These are phyloP conservation scores for Umbelopsis isabellina DNA, from an alignment of 192 early-diverging fungal genomes.

Conservation along the genomic window DNA sequence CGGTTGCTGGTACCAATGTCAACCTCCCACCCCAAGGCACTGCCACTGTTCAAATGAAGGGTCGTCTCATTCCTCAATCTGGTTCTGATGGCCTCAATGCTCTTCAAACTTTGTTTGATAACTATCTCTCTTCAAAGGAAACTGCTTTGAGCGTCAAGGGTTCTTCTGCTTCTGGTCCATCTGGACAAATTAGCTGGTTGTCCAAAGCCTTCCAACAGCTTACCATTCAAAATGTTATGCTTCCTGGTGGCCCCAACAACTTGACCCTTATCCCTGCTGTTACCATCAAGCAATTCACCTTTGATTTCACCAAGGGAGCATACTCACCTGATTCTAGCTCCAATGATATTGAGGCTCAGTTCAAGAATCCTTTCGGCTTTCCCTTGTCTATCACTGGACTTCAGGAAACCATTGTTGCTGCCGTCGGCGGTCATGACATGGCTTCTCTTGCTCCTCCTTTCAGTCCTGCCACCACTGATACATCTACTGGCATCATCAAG, in stretches of 20 bases:
- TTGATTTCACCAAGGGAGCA: slow-evolving; percentile 47
- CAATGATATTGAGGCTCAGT: slow-evolving; percentile 39
- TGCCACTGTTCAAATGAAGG: slow-evolving; percentile 44
- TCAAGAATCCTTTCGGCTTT: slow-evolving; percentile 34
- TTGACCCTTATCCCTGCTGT: slow-evolving; percentile 37
- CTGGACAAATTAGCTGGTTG: slow-evolving; percentile 25
- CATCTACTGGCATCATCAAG: slow-evolving; percentile 8
- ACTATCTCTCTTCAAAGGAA: slow-evolving; percentile 45
- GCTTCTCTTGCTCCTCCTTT: slow-evolving; percentile 27
- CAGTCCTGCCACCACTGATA: slow-evolving; percentile 20
- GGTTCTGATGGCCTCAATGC: slow-evolving; percentile 42
- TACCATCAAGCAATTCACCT: slow-evolving; percentile 39
- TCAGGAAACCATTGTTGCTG: slow-evolving; percentile 48
- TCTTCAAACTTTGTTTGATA: slow-evolving; percentile 45
- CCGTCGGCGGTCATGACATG: slow-evolving; percentile 20
- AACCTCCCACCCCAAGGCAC: slow-evolving; percentile 23
- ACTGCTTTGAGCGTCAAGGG: slow-evolving; percentile 19
- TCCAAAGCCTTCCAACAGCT: slow-evolving; percentile 46
- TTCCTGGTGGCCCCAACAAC: slow-evolving; percentile 31
- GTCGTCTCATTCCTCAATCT: slow-evolving; percentile 51
- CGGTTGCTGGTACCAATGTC: slow-evolving; percentile 22
- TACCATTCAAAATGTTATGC: slow-evolving; percentile 25
- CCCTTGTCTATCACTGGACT: slow-evolving; percentile 38
- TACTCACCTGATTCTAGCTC: slow-evolving; percentile 45
- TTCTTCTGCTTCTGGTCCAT: slow-evolving; percentile 27